Evolutionary conservation across 768 basidiomycete genomes (phyloP).

Genomic region (Russula earlei): DNA sequence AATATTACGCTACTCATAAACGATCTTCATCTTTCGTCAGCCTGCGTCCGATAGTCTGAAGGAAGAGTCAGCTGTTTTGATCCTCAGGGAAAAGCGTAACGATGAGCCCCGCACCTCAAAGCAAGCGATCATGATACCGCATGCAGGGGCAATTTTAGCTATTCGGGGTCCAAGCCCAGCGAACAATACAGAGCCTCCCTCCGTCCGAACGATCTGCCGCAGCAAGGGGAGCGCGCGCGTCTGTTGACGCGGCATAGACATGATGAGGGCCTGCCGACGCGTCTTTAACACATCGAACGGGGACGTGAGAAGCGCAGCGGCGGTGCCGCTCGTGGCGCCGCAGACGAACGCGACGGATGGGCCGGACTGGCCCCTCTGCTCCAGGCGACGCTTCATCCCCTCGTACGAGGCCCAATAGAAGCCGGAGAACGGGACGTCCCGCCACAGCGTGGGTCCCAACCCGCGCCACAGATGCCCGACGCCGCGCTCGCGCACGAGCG

Average conservation of each 20-base stretch:
- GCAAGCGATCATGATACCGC: conserved; percentile 96
- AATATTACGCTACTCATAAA: conserved; percentile 7
- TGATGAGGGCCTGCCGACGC: conserved; percentile 73
- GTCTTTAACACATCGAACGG: conserved; percentile 98
- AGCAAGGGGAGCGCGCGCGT: conserved; percentile 56
- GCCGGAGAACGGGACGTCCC: conserved; percentile 96
- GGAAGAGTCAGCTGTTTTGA: conserved; percentile 15
- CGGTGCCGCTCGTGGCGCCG: conserved; percentile 81
- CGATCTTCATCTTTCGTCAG: conserved; percentile 30
- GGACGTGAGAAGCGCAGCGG: conserved; percentile 80
- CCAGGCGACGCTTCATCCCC: conserved; percentile 57
- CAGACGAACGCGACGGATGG: conserved; percentile 74
- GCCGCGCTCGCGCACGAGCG: conserved; percentile 54
- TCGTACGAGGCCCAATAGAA: conserved; percentile 97
- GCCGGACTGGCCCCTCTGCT: conserved; percentile 44
- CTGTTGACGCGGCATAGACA: conserved; percentile 37
- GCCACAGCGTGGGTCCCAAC: conserved; percentile 85
- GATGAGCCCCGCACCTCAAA: conserved; percentile 58
- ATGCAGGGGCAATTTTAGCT: conserved; percentile 94
- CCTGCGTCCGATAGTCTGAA: conserved; percentile 50
- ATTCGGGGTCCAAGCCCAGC: conserved; percentile 81
- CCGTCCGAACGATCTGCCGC: conserved; percentile 59
- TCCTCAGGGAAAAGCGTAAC: background rate
- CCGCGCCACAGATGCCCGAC: conserved; percentile 78
- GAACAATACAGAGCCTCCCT: conserved; percentile 72